Conservation (phyloP, 441 rosid genomes). For the Manihot esculenta region DNA sequence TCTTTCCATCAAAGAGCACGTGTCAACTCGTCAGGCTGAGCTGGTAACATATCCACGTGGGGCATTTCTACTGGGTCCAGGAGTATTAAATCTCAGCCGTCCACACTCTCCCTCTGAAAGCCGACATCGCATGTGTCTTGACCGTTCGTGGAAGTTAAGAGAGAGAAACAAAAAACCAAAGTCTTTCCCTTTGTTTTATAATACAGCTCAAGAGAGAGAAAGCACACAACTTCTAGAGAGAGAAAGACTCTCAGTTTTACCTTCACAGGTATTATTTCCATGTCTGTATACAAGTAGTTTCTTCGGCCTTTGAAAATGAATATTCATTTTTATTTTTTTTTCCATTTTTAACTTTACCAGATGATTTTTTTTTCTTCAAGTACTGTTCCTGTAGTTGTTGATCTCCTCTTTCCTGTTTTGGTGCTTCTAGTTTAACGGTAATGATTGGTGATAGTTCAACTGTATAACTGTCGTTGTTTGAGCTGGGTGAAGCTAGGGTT, state of each 20-base stretch:
- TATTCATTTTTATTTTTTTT: background rate
- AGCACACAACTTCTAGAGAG: slow-evolving; percentile 18
- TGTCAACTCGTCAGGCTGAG: slow-evolving; percentile 46
- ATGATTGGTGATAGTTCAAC: slow-evolving; percentile 23
- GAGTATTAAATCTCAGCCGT: slow-evolving; percentile 54
- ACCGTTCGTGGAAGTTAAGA: slow-evolving; percentile 49
- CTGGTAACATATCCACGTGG: slow-evolving; percentile 49
- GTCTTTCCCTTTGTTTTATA: slow-evolving; percentile 29
- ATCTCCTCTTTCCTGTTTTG: slow-evolving; percentile 6
- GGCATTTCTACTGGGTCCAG: slow-evolving; percentile 23
- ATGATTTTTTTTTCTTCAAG: background rate
- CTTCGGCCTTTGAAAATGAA: slow-evolving; percentile 23
- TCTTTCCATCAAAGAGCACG: slow-evolving; percentile 31
- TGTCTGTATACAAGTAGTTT: slow-evolving; percentile 1
- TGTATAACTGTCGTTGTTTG: slow-evolving; percentile 29
- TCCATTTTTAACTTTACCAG: background rate
- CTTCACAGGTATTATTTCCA: slow-evolving; percentile 31
- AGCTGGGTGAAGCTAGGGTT: slow-evolving; percentile 36
- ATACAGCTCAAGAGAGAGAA: slow-evolving; percentile 13
- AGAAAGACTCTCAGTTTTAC: slow-evolving; percentile 12
- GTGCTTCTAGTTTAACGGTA: slow-evolving; percentile 20
- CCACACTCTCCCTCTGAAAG: slow-evolving; percentile 32
- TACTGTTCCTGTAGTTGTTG: slow-evolving; percentile 10
- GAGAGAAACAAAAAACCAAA: slow-evolving; percentile 31
- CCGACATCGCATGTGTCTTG: slow-evolving; percentile 47